Evolutionary conservation across 2,329 filamentous ascomycete genomes (phyloP), one percentile per base, ranked within the genome.

Genomic region (Microcyclospora pomicola): DNA sequence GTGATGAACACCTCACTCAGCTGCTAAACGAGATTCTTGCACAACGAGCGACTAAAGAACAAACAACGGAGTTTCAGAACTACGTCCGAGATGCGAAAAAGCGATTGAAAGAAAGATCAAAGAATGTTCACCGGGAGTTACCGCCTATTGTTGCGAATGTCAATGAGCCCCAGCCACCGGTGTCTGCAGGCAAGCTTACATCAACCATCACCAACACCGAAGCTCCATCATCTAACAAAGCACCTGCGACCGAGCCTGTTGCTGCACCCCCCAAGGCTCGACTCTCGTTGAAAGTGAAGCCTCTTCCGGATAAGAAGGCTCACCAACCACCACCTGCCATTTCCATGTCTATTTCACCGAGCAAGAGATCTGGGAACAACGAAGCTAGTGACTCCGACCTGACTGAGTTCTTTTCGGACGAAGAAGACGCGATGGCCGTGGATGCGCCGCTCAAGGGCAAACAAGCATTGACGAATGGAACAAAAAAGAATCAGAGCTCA

Each of bases 11-110:
- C 14, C 47, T 68, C 15, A 55, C 58, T 31, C 47, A 56, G 16
- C 50, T 67, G 3, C 55, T 71, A 6, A 55, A 65, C 29, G 58
- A 59, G 6, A 59, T 69, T 27, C 55, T 69, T 27, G 53, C 58
- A 9, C 59, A 64, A 39, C 59, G 51, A 15, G 52, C 59, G 28
- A 63, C 60, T 2, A 38, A 50, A 19, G 51, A 59, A 37, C 61
- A 69, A 42, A 60, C 54, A 24, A 28, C 31, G 14, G 48, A 50
- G 19, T 70, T 70, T 43, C 60, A 64, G 42, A 43, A 41, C n/a
- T 60, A 59, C 37, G 62, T 69, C 42, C 62, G 58, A 33, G 47
- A 45, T n/a, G 60, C 60, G 27, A 66, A 65, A 49, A 64, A 60
- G 47, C 51, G 54, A 33, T 49, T 63, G 35, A 55, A 49, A 40